phyloP scores from a whole-genome alignment of 257 asterid species.

The Lycium ferocissimum region DNA sequence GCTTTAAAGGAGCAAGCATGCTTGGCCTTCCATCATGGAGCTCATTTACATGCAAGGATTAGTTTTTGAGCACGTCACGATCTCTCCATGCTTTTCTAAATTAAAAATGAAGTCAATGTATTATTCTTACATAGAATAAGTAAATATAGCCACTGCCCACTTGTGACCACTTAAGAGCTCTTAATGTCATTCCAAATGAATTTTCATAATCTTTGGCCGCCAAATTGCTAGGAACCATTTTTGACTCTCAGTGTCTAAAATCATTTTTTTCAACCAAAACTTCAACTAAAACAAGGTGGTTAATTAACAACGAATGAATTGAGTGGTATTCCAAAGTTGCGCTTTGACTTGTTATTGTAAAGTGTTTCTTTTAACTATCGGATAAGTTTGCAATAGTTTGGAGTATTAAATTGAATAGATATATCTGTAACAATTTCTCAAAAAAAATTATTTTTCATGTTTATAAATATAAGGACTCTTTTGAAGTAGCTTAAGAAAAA shows the following conservation, averaged over 20 bases:
- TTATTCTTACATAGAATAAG: background rate
- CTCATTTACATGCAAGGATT: conserved; percentile 17
- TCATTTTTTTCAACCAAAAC: background rate
- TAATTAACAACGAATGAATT: background rate
- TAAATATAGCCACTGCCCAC: background rate
- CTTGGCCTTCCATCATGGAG: conserved; percentile 1
- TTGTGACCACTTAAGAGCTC: background rate
- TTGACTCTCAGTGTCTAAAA: background rate
- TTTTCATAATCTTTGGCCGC: background rate
- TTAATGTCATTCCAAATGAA: background rate
- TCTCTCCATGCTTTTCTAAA: background rate
- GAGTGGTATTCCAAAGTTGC: background rate
- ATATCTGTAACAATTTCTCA: too few relatives aligned
- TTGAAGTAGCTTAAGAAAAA: too few relatives aligned
- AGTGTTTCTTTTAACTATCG: too few relatives aligned
- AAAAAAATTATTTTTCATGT: too few relatives aligned
- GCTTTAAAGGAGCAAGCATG: conserved; percentile 20
- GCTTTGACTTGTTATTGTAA: too few relatives aligned
- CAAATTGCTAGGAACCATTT: background rate
- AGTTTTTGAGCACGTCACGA: background rate
- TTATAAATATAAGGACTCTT: too few relatives aligned
- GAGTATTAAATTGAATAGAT: too few relatives aligned
- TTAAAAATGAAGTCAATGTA: background rate
- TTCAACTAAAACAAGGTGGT: background rate
- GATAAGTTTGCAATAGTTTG: background rate